phyloP scores from a whole-genome alignment of 495 filamentous ascomycete species.

The Daldinia childiae region DNA sequence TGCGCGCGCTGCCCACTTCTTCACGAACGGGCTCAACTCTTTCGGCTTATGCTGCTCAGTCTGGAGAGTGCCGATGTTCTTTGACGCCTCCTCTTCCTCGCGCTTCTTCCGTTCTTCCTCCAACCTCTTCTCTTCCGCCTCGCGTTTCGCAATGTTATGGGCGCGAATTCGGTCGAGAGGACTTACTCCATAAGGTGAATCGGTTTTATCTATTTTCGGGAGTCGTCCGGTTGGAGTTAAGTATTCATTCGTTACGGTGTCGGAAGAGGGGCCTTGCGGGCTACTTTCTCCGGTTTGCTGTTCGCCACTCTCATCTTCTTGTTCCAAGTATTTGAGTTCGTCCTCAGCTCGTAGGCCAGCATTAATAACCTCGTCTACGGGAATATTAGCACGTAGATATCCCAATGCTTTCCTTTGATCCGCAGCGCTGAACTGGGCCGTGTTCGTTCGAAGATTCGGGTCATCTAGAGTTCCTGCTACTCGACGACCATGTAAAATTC shows the following conservation, averaged over 20 bases:
- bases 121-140: slow-evolving; percentile 48
- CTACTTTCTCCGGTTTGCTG: slow-evolving; percentile 22
- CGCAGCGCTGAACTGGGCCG: slow-evolving; percentile 43
- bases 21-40: slow-evolving; percentile 49
- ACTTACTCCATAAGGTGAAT: slow-evolving; percentile 58
- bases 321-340: slow-evolving; percentile 67
- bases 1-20: slow-evolving; percentile 49
- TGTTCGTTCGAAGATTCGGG: slow-evolving; percentile 49
- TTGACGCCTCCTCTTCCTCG: slow-evolving; percentile 63
- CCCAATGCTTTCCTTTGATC: slow-evolving; percentile 62
- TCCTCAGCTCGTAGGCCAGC: slow-evolving; percentile 64
- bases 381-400: slow-evolving; percentile 73
- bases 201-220: slow-evolving; percentile 28
- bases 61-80: slow-evolving; percentile 63
- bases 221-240: slow-evolving; percentile 36
- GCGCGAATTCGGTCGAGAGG: slow-evolving; percentile 61
- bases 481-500: slow-evolving; percentile 76
- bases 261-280: slow-evolving; percentile 53
- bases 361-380: slow-evolving; percentile 77
- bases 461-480: slow-evolving; percentile 78
- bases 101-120: slow-evolving; percentile 57
- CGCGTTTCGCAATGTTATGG: slow-evolving; percentile 51
- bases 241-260: slow-evolving; percentile 50
- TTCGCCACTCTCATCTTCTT: slow-evolving; percentile 45
- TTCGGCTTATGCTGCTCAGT: slow-evolving; percentile 43